Percentiles rank a stretch among this genome's conserved stretches.
Evolutionary conservation across 2,329 filamentous ascomycete genomes (phyloP).

Genomic region (Penicillium paneum): DNA sequence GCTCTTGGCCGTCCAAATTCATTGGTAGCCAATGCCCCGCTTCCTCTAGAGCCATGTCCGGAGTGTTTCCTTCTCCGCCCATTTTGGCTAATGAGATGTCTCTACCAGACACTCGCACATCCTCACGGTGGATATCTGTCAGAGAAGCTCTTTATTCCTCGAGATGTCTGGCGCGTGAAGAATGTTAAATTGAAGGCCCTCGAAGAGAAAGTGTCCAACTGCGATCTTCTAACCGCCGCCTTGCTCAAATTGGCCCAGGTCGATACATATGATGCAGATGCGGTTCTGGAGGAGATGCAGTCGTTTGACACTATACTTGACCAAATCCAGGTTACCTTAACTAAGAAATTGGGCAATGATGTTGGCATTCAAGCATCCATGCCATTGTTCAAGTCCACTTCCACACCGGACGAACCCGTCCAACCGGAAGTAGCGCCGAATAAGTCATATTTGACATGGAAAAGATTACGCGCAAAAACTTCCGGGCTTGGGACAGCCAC

Average conservation of each 20-base stretch:
- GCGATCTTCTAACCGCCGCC: conserved; percentile 85
- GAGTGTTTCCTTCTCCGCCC: conserved; percentile 84
- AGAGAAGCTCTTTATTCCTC: conserved; percentile 84
- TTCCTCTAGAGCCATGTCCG: conserved; percentile 85
- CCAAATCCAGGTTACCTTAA: conserved; percentile 71
- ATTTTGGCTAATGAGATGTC: conserved; percentile 94
- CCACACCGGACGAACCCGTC: conserved; percentile 46
- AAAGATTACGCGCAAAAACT: conserved; percentile 84
- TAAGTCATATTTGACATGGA: conserved; percentile 82
- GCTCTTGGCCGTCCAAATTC: conserved; percentile 65
- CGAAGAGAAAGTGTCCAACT: conserved; percentile 91
- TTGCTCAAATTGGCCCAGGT: conserved; percentile 78
- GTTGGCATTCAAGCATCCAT: conserved; percentile 76
- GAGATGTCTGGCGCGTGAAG: conserved; percentile 90
- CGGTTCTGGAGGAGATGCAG: conserved; percentile 92
- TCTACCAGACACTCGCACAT: conserved; percentile 89
- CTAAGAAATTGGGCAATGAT: conserved; percentile 86
- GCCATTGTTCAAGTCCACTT: conserved; percentile 67
- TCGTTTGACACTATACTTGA: conserved; percentile 80
- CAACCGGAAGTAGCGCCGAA: conserved; percentile 45
- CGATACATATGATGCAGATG: conserved; percentile 86
- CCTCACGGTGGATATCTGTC: conserved; percentile 89
- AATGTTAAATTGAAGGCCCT: conserved; percentile 87
- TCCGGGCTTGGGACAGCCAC: conserved; percentile 59
- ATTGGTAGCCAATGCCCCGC: conserved; percentile 62